A percentile compares a stretch with the other conserved stretches of the same genome.
Conservation (phyloP, 2,329 filamentous ascomycete genomes). For the Didymosphaeria variabile region DNA sequence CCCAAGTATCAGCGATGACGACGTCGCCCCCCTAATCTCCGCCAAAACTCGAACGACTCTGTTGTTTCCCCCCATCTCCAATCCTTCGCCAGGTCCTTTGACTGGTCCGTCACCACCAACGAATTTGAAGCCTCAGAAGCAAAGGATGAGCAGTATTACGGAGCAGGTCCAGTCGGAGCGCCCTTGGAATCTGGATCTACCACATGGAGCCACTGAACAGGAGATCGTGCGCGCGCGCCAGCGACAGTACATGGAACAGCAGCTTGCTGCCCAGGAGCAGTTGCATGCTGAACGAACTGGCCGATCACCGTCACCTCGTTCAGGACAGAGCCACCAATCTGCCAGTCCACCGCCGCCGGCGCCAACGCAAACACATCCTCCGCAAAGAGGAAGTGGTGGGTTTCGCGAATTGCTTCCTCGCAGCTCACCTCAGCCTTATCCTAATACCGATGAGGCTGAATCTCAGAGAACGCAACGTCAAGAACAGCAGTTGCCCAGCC, state of each 20-base stretch:
- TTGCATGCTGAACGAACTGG: conserved; percentile 41
- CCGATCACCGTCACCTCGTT: conserved; percentile 42
- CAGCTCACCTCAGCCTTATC: conserved; percentile 39
- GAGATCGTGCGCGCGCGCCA: conserved; percentile 49
- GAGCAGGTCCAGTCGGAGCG: conserved; percentile 41
- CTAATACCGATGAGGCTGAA: conserved; percentile 20
- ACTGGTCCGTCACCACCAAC: conserved; percentile 19
- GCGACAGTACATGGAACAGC: conserved; percentile 46
- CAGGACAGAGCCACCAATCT: conserved; percentile 33
- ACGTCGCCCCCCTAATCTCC: conserved; percentile 31
- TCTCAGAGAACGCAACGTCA: conserved; percentile 12
- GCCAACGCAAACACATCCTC: conserved; percentile 17
- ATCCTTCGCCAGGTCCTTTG: conserved; percentile 29
- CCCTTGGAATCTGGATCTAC: conserved; percentile 47
- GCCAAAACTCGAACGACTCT: conserved; percentile 41
- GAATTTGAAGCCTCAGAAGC: conserved; percentile 33
- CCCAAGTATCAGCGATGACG: conserved; percentile 44
- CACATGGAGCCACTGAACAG: conserved; percentile 45
- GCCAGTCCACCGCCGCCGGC: conserved; percentile 26
- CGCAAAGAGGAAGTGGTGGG: conserved; percentile 30
- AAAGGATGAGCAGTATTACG: conserved; percentile 48
- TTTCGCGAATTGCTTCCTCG: conserved; percentile 48
- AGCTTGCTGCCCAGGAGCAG: conserved; percentile 44
- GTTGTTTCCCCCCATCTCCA: conserved; percentile 42
- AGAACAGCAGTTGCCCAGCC: conserved; percentile 24